Evolutionary conservation across 345 rosid species (phyloP).

Genomic region (Camelina neglecta): DNA sequence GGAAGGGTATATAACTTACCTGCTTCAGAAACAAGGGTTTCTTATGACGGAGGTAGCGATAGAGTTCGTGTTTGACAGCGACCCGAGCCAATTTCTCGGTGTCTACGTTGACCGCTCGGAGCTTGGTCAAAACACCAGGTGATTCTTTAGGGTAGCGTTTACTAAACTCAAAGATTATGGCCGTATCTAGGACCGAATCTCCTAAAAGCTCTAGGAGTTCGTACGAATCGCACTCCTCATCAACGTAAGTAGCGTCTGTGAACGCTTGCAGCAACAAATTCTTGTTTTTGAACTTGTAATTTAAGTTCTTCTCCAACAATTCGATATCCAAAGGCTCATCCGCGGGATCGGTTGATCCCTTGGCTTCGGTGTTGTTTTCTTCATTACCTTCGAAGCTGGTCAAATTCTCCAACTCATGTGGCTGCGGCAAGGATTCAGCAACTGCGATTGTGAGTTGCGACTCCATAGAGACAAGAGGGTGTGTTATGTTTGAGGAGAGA

Average conservation of each 20-base stretch:
- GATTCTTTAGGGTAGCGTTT: not conserved
- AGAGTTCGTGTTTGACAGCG: conserved; percentile 54
- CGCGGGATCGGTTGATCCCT: not conserved
- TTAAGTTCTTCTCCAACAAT: conserved; percentile 52
- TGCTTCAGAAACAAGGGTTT: conserved; percentile 62
- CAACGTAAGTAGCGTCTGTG: conserved; percentile 47
- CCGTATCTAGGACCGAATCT: conserved; percentile 54
- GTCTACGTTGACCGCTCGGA: conserved; percentile 68
- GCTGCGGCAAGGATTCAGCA: conserved; percentile 8
- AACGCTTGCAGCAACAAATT: conserved; percentile 59
- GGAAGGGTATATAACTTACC: conserved; percentile 50
- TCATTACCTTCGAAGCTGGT: not conserved
- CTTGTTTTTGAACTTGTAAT: conserved; percentile 54
- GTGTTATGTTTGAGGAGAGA: not conserved
- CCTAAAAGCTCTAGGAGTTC: conserved; percentile 63
- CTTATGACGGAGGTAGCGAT: conserved; percentile 60
- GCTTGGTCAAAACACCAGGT: conserved; percentile 64
- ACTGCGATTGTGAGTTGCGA: conserved; percentile 7
- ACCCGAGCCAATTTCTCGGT: conserved; percentile 74
- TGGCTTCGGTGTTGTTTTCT: not conserved
- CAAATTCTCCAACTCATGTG: not conserved
- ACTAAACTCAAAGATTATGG: conserved; percentile 31
- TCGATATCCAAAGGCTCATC: conserved; percentile 37
- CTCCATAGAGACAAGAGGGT: conserved; percentile 3
- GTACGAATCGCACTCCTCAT: conserved; percentile 40